phyloP scores from a whole-genome alignment of 805 yeast species.

The Pichia gijzeniarum region DNA sequence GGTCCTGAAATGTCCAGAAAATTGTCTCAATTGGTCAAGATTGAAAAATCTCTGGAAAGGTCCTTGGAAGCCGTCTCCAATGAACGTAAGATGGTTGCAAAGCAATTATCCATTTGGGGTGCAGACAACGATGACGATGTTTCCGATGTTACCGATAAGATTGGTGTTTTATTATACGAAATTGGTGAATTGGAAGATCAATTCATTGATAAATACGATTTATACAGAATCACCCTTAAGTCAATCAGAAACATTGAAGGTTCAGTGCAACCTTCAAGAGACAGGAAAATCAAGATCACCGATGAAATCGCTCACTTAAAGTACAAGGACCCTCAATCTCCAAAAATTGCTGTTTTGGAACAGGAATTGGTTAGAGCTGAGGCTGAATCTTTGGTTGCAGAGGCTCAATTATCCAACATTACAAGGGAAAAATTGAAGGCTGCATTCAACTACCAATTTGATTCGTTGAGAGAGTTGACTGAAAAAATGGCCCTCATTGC shows the following conservation, averaged over 20 bases:
- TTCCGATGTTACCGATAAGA: conserved; percentile 92
- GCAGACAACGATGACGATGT: conserved; percentile 97
- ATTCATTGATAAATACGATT: conserved; percentile 96
- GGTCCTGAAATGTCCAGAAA: conserved; percentile 95
- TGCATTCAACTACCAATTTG: conserved; percentile 94
- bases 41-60: conserved; percentile 94
- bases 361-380: conserved; percentile 98
- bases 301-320: conserved; percentile 96
- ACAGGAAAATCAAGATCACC: conserved; percentile 94
- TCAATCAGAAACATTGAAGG: conserved; percentile 94
- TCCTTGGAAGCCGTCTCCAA: conserved; percentile 87
- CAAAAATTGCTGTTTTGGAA: conserved; percentile 91
- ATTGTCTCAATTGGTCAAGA: conserved; percentile 84
- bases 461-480: conserved; percentile 87
- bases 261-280: conserved; percentile 96
- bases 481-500: conserved; percentile 97
- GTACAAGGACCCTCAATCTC: conserved; percentile 97
- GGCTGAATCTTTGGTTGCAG: conserved; percentile 98
- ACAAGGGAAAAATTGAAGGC: conserved; percentile 98
- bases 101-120: conserved; percentile 97
- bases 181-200: conserved; percentile 98
- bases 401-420: conserved; percentile 96
- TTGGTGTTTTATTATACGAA: conserved; percentile 93
- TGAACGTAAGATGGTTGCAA: conserved; percentile 94
- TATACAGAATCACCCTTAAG: conserved; percentile 93